Base-by-base conservation (phyloP, 306 rosid species). In the Vigna mungo region DNA sequence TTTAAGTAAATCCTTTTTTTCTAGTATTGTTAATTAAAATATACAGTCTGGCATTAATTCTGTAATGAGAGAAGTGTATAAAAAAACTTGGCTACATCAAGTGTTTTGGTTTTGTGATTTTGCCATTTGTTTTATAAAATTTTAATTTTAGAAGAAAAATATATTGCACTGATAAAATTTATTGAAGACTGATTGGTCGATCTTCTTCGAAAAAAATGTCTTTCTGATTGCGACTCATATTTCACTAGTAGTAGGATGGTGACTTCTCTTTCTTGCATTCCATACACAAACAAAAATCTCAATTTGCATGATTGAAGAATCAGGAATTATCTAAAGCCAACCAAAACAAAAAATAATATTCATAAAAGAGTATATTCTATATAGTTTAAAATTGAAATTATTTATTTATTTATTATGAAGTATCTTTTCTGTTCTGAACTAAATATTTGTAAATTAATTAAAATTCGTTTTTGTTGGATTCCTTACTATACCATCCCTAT, bases 291-390 rank as follows among this genome's bases (percentile, higher is more conserved):
- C 73, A 64, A 37, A 23, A 37, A 9, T 54, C 44, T 51, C 44
- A 21, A 76, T 52, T 49, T 18, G 66, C 68, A 67, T 53, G 27
- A 59, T 74, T 14, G 23, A 41, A 62, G 20, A 37, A 64, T n/a
- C 2, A 6, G 11, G 11, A 43, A 11, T 67, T 30, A 43, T 41
- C 49, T 63, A 17, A 65, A 44, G 27, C 44, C 21, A 44, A 65
- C 46, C 27, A 21, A 55, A 37, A 36, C 18, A 55, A 37, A 37
- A 14, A 20, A 49, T 48, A 63, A 63, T 51, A 14, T 62, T 14
- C 27, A 48, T 75, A n/a, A 16, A 51, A 9, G 43, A 6, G 7
- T 9, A 71, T 53, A 36, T 18, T 71, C 18, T 18, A 2, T 20
- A 7, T 55, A 53, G 21, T 52, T 76, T 15, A 18, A 37, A 25